Percentiles rank a stretch among this genome's conserved stretches.
Conservation (phyloP, 176 grass and related monocot species). For the Ensete glaucum region DNA sequence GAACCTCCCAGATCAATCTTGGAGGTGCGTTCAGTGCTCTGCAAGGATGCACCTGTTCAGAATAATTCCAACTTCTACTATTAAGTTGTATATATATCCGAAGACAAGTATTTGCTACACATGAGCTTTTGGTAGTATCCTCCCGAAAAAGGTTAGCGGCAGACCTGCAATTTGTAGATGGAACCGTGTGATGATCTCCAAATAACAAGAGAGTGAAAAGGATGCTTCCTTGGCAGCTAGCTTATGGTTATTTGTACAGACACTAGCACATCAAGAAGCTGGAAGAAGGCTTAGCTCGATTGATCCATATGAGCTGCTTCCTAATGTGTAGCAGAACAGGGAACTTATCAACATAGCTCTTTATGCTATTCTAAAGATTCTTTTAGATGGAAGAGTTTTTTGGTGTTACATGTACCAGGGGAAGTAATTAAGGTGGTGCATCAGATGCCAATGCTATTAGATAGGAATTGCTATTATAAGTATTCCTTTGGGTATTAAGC, state of each 20-base stretch:
- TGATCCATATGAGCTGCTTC: neutral
- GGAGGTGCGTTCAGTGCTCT: slow-evolving; percentile 96
- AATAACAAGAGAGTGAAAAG: neutral
- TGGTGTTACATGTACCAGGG: too few relatives aligned
- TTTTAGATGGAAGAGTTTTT: too few relatives aligned
- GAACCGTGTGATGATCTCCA: neutral
- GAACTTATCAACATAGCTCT: too few relatives aligned
- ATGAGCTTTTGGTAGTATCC: neutral
- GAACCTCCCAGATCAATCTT: slow-evolving; percentile 80
- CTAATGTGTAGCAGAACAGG: neutral
- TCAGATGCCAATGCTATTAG: too few relatives aligned
- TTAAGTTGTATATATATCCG: slow-evolving; percentile 17
- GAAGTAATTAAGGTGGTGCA: too few relatives aligned
- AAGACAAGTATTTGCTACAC: neutral
- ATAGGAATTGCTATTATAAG: too few relatives aligned
- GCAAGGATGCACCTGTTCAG: slow-evolving; percentile 69
- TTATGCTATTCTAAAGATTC: too few relatives aligned
- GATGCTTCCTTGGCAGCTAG: neutral
- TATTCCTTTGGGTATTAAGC: too few relatives aligned
- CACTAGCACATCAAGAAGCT: neutral
- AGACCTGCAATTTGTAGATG: neutral
- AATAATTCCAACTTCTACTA: slow-evolving; percentile 77
- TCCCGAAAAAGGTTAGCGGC: neutral
- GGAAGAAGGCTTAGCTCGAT: neutral
- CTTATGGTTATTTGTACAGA: neutral